Evolutionary conservation across 192 early-diverging fungal genomes (phyloP).

Genomic region (Linnemannia zychae): DNA sequence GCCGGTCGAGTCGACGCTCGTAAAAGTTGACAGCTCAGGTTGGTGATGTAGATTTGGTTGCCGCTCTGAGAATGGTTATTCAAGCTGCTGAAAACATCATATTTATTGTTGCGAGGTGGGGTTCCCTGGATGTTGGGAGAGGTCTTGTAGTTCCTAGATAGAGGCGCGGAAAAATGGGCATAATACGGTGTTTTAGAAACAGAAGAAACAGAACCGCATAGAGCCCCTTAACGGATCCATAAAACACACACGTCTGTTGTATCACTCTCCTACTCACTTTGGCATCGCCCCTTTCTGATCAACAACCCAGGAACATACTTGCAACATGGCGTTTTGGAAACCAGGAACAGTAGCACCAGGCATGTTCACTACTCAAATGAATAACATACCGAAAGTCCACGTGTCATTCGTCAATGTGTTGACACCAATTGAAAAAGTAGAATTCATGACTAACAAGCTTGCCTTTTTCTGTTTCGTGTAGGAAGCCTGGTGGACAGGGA

Average conservation of each 20-base stretch:
- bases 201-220: too few species aligned
- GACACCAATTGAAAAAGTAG: not conserved
- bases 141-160: too few species aligned
- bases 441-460: not conserved
- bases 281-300: not conserved
- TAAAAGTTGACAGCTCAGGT: too few species aligned
- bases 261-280: not conserved
- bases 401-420: not conserved
- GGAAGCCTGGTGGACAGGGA: slow-evolving; percentile 75
- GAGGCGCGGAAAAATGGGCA: too few species aligned
- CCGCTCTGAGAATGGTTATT: too few species aligned
- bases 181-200: too few species aligned
- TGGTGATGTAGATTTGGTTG: too few species aligned
- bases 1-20: too few species aligned
- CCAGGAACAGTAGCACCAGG: slow-evolving; percentile 72
- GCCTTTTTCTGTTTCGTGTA: slow-evolving; percentile 19
- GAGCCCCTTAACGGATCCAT: too few species aligned
- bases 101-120: too few species aligned
- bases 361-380: slow-evolving; percentile 13
- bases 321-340: slow-evolving; percentile 71
- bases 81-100: too few species aligned
- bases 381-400: not conserved
- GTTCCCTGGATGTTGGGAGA: too few species aligned
- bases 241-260: not conserved
- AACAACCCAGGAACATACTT: not conserved